Evolutionary conservation across 1,139 yeast genomes (phyloP).

Genomic region (Yamadazyma songkhlaensis): DNA sequence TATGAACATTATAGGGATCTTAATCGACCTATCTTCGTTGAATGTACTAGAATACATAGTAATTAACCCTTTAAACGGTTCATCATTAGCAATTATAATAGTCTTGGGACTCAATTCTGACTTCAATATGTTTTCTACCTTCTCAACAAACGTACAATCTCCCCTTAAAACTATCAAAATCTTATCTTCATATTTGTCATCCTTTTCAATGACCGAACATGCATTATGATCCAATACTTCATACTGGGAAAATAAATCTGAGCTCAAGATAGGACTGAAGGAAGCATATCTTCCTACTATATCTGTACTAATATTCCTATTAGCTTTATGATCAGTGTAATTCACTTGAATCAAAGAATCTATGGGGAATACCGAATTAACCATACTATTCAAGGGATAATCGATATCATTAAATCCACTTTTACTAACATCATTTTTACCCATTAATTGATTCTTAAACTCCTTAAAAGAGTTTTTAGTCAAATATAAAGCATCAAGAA

Average conservation of each 20-base stretch:
- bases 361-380: conserved; percentile 43
- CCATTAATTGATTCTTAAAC: conserved; percentile 17
- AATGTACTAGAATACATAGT: conserved; percentile 44
- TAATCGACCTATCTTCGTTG: conserved; percentile 35
- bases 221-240: conserved; percentile 28
- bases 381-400: conserved; percentile 35
- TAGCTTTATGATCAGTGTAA: conserved; percentile 15
- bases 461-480: conserved; percentile 27
- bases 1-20: conserved; percentile 37
- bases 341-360: conserved; percentile 35
- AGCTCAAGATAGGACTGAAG: conserved; percentile 35
- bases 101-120: conserved; percentile 31
- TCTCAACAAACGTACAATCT: conserved; percentile 42
- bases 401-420: conserved; percentile 22
- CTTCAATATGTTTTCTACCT: conserved; percentile 29
- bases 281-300: conserved; percentile 43
- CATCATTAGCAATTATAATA: conserved; percentile 41
- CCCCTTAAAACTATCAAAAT: conserved; percentile 38
- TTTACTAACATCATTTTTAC: not conserved
- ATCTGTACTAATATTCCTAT: conserved; percentile 13
- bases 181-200: conserved; percentile 19
- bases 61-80: conserved; percentile 35
- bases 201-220: conserved; percentile 19
- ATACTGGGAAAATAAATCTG: conserved; percentile 22
- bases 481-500: conserved; percentile 23